Evolutionary conservation across 2,329 filamentous ascomycete genomes (phyloP), one percentile per base, ranked within the genome.

Genomic region (Hysterium pulicare): DNA sequence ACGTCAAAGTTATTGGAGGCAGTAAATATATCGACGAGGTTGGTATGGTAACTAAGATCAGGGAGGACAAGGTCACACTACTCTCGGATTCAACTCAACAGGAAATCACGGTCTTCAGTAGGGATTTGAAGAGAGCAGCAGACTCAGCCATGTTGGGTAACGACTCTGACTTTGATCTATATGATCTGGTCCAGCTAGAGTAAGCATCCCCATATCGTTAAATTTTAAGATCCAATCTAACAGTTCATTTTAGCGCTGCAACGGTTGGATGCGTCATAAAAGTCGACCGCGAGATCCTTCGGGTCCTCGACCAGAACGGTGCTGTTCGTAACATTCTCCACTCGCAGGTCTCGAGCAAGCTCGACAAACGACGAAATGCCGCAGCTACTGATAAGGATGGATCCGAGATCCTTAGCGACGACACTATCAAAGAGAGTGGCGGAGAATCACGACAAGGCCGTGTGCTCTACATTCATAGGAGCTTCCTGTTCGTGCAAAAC

Each of bases 51-150:
- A 90, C 97, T 51, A 88, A 89, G 65, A 93, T 96, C 53, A 85
- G 82, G 37, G 89, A 95, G 46, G 93, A 98, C 64, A 84, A 87
- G 30, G 90, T 98, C 44, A 97, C 93, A 1, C 75, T 98, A 51
- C 74, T 98, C 51, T 95, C 88, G 36, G 93, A 98, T 69, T 89
- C 93, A 64, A 93, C 82, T 47, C 91, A 93, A 68, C 83, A 84
- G 40, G 93, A 98, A 64, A 90, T 98, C 54, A 96, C 90, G 0
- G 93, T 98, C 24, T 98, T 98, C 64, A 96, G 91, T 73, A 96
- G 95, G 66, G 93, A 98, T 71, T 72, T 98, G 47, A 82, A 94
- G 53, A 88, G 95, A 67, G 93, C 93, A 21, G 89, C 88, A 42
- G 93, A 97, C 62, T 89, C 90, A 54, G 90, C 90, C 49, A 90